phyloP scores from a whole-genome alignment of 176 grass and related monocot species.

The Oryza glumipatula region DNA sequence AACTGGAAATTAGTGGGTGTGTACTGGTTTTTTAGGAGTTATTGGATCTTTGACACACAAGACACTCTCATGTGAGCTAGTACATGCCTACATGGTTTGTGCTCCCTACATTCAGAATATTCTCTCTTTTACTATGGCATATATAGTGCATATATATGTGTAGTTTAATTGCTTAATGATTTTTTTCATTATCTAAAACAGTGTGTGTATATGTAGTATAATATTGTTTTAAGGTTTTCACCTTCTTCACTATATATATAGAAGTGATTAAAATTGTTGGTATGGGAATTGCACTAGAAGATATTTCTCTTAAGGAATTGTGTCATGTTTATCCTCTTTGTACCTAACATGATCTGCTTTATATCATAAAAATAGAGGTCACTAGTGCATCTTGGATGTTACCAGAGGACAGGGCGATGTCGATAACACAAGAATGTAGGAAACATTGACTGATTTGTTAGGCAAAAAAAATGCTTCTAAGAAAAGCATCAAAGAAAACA shows the following conservation, averaged over 20 bases:
- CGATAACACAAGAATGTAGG: not conserved
- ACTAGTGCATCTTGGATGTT: not conserved
- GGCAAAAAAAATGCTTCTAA: conserved; percentile 17
- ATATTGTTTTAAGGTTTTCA: too few species aligned
- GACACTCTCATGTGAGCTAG: conserved; percentile 36
- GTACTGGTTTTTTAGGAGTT: conserved; percentile 38
- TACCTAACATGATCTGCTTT: not conserved
- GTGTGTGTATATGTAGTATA: not conserved
- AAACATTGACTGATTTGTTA: not conserved
- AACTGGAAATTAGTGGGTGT: conserved; percentile 35
- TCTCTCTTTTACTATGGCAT: not conserved
- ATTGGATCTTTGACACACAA: conserved; percentile 16
- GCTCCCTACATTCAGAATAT: not conserved
- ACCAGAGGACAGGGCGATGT: not conserved
- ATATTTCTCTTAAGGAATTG: not conserved
- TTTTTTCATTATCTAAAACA: not conserved
- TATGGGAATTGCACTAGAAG: not conserved
- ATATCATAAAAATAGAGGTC: not conserved
- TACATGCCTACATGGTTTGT: not conserved
- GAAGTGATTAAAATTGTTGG: not conserved
- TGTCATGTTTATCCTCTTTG: not conserved
- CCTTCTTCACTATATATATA: not conserved
- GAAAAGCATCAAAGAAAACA: conserved; percentile 23
- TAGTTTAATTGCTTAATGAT: not conserved
- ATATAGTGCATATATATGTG: not conserved